Percentiles rank a stretch among this genome's conserved stretches.
Conservation (phyloP, 176 grass and related monocot genomes). For the Bolboschoenus planiculmis region DNA sequence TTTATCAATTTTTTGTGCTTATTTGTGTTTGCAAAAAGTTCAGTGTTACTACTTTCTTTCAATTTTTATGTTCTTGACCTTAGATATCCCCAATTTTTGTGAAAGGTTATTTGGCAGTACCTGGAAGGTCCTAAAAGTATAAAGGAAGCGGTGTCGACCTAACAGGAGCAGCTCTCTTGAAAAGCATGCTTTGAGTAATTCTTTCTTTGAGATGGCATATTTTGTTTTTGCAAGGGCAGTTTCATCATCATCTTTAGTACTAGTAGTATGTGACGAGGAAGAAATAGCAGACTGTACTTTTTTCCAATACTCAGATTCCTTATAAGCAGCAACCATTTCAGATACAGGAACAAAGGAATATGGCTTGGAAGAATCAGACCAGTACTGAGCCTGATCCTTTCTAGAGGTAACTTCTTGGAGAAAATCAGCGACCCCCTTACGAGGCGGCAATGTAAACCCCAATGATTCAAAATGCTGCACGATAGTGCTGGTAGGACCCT, state of each 20-base stretch:
- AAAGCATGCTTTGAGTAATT: conserved; percentile 54
- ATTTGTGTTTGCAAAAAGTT: neutral
- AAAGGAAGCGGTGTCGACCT: conserved; percentile 57
- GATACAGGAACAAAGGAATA: conserved; percentile 44
- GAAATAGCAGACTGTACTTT: neutral
- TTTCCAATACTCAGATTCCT: conserved; percentile 45
- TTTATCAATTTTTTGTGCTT: neutral
- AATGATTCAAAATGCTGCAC: conserved; percentile 47
- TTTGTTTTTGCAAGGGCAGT: conserved; percentile 51
- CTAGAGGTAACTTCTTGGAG: conserved; percentile 74
- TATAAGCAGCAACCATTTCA: conserved; percentile 43
- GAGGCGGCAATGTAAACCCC: conserved; percentile 54
- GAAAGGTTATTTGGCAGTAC: conserved; percentile 19
- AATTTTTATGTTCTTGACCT: neutral
- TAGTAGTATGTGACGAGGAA: conserved; percentile 6
- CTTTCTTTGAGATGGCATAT: conserved; percentile 52
- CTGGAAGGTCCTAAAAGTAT: conserved; percentile 63
- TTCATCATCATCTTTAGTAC: conserved; percentile 11
- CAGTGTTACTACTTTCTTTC: neutral
- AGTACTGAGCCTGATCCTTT: conserved; percentile 75
- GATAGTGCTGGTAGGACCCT: conserved; percentile 38
- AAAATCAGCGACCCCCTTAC: conserved; percentile 69
- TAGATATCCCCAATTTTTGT: neutral
- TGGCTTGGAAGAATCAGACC: conserved; percentile 41
- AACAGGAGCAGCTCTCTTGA: conserved; percentile 53